Evolutionary conservation across 257 asterid species (phyloP).

Genomic region (Scutellaria minor): DNA sequence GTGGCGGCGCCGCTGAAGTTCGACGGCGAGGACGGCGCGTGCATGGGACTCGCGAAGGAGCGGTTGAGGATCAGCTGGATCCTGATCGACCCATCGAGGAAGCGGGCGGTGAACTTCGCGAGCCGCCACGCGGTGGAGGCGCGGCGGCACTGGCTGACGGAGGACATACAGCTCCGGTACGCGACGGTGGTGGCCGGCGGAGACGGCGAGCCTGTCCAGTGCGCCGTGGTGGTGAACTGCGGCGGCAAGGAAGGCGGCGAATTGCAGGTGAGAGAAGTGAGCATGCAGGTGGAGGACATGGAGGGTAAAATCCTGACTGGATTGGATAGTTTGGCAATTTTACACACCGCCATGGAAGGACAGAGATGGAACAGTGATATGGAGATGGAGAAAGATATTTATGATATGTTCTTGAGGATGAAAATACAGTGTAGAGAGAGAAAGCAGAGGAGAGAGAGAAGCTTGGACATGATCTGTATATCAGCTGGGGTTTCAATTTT

Average conservation of each 20-base stretch:
- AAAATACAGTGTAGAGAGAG: constrained; percentile 47
- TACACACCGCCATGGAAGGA: constrained; percentile 59
- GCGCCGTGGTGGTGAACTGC: constrained; percentile 66
- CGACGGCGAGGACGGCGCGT: constrained; percentile 50
- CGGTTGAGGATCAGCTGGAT: constrained; percentile 74
- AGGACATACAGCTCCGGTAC: constrained; percentile 55
- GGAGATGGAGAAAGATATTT: constrained; percentile 42
- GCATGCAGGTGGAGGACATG: constrained; percentile 80
- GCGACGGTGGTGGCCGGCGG: constrained; percentile 52
- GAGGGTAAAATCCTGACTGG: constrained; percentile 69
- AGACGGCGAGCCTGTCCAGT: constrained; percentile 47
- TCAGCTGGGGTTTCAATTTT: constrained; percentile 50
- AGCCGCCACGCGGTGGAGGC: constrained; percentile 61
- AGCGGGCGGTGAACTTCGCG: constrained; percentile 66
- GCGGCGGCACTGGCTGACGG: constrained; percentile 72
- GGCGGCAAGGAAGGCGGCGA: constrained; percentile 62
- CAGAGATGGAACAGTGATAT: constrained; percentile 49
- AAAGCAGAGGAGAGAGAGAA: constrained; percentile 51
- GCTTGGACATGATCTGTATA: constrained; percentile 55
- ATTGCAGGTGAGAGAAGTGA: constrained; percentile 60
- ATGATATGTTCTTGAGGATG: constrained; percentile 40
- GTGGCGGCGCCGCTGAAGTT: constrained; percentile 49
- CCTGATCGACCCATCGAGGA: constrained; percentile 54
- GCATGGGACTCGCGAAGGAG: constrained; percentile 44
- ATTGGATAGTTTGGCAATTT: constrained; percentile 54